Percentiles rank a stretch among this genome's conserved stretches.
Evolutionary conservation across 441 rosid genomes (phyloP).

Genomic region (Capsella rubella): DNA sequence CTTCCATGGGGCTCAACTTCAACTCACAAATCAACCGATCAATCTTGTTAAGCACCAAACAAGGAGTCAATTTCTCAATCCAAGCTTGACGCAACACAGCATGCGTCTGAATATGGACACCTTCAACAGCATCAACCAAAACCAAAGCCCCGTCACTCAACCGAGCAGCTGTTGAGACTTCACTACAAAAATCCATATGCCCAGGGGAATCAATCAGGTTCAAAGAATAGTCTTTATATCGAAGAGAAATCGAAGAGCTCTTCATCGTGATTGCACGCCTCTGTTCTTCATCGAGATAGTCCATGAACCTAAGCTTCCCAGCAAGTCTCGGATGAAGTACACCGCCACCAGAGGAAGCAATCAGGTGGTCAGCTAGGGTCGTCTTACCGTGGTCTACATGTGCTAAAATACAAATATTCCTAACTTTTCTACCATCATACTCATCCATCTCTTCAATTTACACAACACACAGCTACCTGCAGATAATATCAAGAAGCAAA

Average conservation of each 20-base stretch:
- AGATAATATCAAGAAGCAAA: slow-evolving; percentile 11
- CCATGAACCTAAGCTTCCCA: slow-evolving; percentile 91
- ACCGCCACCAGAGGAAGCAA: slow-evolving; percentile 88
- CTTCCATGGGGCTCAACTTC: slow-evolving; percentile 87
- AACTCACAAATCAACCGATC: slow-evolving; percentile 92
- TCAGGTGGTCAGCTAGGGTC: slow-evolving; percentile 90
- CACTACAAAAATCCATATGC: slow-evolving; percentile 97
- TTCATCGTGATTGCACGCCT: slow-evolving; percentile 97
- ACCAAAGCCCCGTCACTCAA: slow-evolving; percentile 93
- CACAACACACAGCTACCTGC: slow-evolving; percentile 25
- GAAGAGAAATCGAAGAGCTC: slow-evolving; percentile 86
- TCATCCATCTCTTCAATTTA: slow-evolving; percentile 54
- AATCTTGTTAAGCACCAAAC: slow-evolving; percentile 93
- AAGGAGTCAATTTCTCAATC: slow-evolving; percentile 93
- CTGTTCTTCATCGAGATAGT: slow-evolving; percentile 95
- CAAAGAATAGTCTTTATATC: slow-evolving; percentile 60
- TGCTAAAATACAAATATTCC: slow-evolving; percentile 89
- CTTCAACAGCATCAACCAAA: slow-evolving; percentile 96
- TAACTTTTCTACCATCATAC: slow-evolving; percentile 52
- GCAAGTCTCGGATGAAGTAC: slow-evolving; percentile 85
- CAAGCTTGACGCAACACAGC: slow-evolving; percentile 91
- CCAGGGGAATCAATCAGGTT: slow-evolving; percentile 96
- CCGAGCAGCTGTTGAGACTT: slow-evolving; percentile 92
- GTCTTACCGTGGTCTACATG: slow-evolving; percentile 99
- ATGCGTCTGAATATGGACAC: slow-evolving; percentile 93